These are phyloP conservation scores for Psilocybe cubensis DNA, from an alignment of 768 basidiomycete genomes.

Conservation along the genomic window DNA sequence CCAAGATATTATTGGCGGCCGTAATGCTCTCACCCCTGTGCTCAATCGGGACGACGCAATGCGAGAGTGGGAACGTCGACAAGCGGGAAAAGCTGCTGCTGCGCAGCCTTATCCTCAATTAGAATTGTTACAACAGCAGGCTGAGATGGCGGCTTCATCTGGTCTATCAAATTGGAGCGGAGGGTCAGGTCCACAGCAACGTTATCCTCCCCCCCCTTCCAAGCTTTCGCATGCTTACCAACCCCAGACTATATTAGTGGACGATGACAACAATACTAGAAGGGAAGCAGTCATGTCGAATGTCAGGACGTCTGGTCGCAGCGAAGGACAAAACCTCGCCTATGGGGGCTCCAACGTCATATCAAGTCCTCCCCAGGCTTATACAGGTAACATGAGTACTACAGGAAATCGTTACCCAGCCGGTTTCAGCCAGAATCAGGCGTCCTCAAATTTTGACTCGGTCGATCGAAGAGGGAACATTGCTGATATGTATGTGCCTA, in stretches of 20 bases:
- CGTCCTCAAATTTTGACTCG: slow-evolving; percentile 55
- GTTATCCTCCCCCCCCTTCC: slow-evolving; percentile 68
- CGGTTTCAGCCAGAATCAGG: slow-evolving; percentile 52
- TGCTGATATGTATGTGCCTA: slow-evolving; percentile 73
- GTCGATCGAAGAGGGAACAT: slow-evolving; percentile 67
- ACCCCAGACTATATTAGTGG: slow-evolving; percentile 66
- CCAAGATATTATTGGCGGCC: slow-evolving; percentile 73
- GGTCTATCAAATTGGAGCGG: slow-evolving; percentile 61
- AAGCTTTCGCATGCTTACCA: slow-evolving; percentile 70
- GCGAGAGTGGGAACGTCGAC: slow-evolving; percentile 94
- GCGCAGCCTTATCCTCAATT: slow-evolving; percentile 87
- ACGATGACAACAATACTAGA: slow-evolving; percentile 50
- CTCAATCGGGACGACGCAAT: slow-evolving; percentile 94
- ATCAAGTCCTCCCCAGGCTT: slow-evolving; percentile 78
- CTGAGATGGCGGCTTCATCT: slow-evolving; percentile 72
- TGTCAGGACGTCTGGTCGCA: slow-evolving; percentile 65
- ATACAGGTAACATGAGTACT: slow-evolving; percentile 54
- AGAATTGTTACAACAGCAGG: slow-evolving; percentile 92
- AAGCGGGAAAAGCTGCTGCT: slow-evolving; percentile 71
- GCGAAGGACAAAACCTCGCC: slow-evolving; percentile 44
- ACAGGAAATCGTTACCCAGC: slow-evolving; percentile 65
- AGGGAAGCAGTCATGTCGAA: slow-evolving; percentile 84
- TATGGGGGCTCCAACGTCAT: slow-evolving; percentile 57
- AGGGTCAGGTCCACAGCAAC: slow-evolving; percentile 27
- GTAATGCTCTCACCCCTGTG: slow-evolving; percentile 91